phyloP scores from a whole-genome alignment of 2,329 filamentous ascomycete species.

The Exserohilum turcica region DNA sequence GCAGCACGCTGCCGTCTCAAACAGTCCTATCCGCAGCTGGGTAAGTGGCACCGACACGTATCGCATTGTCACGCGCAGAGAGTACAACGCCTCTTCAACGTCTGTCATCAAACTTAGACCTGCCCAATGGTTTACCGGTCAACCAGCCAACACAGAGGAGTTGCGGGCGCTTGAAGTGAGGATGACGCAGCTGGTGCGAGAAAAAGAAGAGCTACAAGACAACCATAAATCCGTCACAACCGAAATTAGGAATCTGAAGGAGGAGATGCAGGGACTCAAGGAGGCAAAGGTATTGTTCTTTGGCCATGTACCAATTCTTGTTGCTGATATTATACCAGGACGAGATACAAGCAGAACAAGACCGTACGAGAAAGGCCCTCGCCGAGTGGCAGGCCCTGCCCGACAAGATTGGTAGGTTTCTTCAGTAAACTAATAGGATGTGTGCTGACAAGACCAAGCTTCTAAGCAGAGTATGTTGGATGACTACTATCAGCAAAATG shows the following conservation, averaged over 20 bases:
- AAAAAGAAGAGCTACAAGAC: constrained; percentile 43
- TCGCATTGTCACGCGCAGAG: constrained; percentile 70
- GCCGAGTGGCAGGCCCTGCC: constrained; percentile 71
- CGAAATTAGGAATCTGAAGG: constrained; percentile 23
- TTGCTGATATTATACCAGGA: constrained; percentile 4
- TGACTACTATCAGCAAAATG: constrained; percentile 48
- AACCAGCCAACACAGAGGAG: constrained; percentile 70
- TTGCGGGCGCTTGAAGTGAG: constrained; percentile 65
- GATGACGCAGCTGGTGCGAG: constrained; percentile 51
- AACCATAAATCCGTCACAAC: constrained; percentile 40
- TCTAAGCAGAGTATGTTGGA: constrained; percentile 55
- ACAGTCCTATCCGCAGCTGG: constrained; percentile 67
- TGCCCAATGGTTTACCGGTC: constrained; percentile 76
- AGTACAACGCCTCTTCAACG: constrained; percentile 81
- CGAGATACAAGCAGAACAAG: constrained; percentile 66
- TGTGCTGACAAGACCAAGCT: constrained; percentile 15
- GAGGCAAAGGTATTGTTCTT: constrained; percentile 12
- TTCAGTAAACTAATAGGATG: not conserved
- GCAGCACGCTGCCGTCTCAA: constrained; percentile 69
- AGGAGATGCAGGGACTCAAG: constrained; percentile 22
- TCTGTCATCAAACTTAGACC: constrained; percentile 63
- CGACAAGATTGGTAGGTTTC: constrained; percentile 60
- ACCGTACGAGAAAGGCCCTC: constrained; percentile 67
- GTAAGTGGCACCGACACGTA: constrained; percentile 64
- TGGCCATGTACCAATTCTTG: no score